Evolutionary conservation across 805 yeast species (phyloP).

Genomic region (Tetrapisispora taiwanensis): DNA sequence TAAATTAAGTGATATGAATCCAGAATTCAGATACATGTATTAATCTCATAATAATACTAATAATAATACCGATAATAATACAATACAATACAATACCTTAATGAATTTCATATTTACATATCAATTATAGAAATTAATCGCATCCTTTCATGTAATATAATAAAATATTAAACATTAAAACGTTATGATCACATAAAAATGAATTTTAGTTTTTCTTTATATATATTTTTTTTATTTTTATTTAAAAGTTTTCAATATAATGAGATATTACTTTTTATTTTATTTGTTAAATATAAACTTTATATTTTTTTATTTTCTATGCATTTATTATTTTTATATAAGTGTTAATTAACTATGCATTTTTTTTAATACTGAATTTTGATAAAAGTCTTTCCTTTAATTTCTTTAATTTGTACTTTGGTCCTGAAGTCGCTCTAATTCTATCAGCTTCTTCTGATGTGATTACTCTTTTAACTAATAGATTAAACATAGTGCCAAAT

Average conservation of each 20-base stretch:
- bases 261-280: too few species aligned
- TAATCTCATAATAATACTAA: conserved; percentile 16
- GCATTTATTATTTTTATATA: not conserved
- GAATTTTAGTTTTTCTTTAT: not conserved
- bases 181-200: too few species aligned
- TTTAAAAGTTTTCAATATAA: too few species aligned
- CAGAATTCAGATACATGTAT: conserved; percentile 39
- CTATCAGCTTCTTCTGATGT: conserved; percentile 60
- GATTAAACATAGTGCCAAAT: conserved; percentile 77
- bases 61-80: too few species aligned
- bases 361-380: conserved; percentile 1
- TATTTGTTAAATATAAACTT: not conserved
- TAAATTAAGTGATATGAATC: conserved; percentile 31
- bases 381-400: conserved; percentile 1
- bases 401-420: conserved; percentile 15
- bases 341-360: not conserved
- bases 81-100: too few species aligned
- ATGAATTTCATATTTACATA: too few species aligned
- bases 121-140: too few species aligned
- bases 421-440: conserved; percentile 9
- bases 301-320: not conserved
- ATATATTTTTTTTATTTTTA: not conserved
- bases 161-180: too few species aligned
- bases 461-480: conserved; percentile 62
- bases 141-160: not conserved